These are phyloP conservation scores for Lindgomyces ingoldianus DNA, from an alignment of 495 filamentous ascomycete species.

Conservation along the genomic window DNA sequence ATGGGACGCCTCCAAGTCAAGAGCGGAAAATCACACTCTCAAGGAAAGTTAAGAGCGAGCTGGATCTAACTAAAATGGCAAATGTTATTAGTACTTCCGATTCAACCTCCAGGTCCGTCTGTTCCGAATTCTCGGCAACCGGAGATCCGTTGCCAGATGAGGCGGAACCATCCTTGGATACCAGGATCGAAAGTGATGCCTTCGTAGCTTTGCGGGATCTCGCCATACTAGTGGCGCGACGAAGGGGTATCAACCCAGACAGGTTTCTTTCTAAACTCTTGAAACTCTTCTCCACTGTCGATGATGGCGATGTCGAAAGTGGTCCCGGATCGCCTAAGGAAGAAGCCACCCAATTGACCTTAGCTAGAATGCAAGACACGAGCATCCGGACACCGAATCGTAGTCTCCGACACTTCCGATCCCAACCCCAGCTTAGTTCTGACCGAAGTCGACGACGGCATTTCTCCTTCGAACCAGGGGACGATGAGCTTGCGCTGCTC, in stretches of 20 bases:
- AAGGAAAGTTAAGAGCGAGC: slow-evolving; percentile 28
- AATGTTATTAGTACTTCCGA: not conserved
- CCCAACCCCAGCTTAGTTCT: slow-evolving; percentile 17
- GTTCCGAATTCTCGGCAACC: slow-evolving; percentile 38
- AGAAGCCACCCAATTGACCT: not conserved
- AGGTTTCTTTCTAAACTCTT: slow-evolving; percentile 24
- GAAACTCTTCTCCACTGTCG: slow-evolving; percentile 13
- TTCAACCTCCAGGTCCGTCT: slow-evolving; percentile 17
- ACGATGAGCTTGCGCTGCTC: slow-evolving; percentile 27
- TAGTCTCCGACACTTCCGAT: slow-evolving; percentile 6
- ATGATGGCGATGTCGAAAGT: not conserved
- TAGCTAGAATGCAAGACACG: not conserved
- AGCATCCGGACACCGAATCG: not conserved
- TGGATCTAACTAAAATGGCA: slow-evolving; percentile 14
- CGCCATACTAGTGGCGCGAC: slow-evolving; percentile 21
- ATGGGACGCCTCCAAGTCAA: slow-evolving; percentile 30
- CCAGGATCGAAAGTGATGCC: slow-evolving; percentile 19
- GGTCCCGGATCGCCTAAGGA: not conserved
- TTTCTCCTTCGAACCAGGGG: slow-evolving; percentile 43
- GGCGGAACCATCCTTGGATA: slow-evolving; percentile 13
- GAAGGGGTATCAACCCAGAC: slow-evolving; percentile 23
- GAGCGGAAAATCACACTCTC: slow-evolving; percentile 14
- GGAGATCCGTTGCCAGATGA: slow-evolving; percentile 44
- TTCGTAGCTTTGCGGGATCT: slow-evolving; percentile 31
- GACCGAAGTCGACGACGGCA: slow-evolving; percentile 21